Evolutionary conservation across 1,284 basidiomycete species (phyloP).

Genomic region (Tylopilus sp.): DNA sequence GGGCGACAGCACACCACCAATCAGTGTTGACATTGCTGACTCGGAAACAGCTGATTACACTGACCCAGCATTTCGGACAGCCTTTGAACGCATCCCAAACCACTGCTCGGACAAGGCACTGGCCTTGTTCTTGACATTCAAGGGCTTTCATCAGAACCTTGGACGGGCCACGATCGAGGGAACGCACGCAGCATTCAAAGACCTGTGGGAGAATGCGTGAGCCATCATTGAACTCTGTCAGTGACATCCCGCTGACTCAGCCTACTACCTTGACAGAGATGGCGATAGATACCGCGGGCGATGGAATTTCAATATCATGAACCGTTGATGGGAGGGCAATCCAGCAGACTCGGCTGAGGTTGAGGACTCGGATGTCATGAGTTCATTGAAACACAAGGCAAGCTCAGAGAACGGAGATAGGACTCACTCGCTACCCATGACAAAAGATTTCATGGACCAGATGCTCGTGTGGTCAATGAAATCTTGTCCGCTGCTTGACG

Average conservation of each 20-base stretch:
- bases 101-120: neutral
- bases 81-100: neutral
- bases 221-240: no score
- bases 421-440: constrained; percentile 14
- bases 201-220: constrained; percentile 13
- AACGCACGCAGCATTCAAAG: constrained; percentile 9
- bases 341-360: constrained; percentile 5
- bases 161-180: constrained; percentile 1
- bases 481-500: neutral
- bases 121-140: neutral
- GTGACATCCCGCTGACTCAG: no score
- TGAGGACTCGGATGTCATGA: constrained; percentile 4
- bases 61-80: neutral
- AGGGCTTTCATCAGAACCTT: constrained; percentile 9
- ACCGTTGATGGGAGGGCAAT: constrained; percentile 8
- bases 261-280: neutral
- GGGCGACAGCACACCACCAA: neutral
- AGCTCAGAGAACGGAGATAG: constrained; percentile 12
- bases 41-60: neutral
- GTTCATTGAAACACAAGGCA: constrained; percentile 12
- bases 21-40: neutral
- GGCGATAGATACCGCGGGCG: neutral
- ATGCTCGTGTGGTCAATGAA: constrained; percentile 4
- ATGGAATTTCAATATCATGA: neutral
- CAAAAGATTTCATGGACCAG: constrained; percentile 1